Evolutionary conservation across 2,329 filamentous ascomycete genomes (phyloP), one percentile per base, ranked within the genome.

Genomic region (Fusarium pseudograminearum): DNA sequence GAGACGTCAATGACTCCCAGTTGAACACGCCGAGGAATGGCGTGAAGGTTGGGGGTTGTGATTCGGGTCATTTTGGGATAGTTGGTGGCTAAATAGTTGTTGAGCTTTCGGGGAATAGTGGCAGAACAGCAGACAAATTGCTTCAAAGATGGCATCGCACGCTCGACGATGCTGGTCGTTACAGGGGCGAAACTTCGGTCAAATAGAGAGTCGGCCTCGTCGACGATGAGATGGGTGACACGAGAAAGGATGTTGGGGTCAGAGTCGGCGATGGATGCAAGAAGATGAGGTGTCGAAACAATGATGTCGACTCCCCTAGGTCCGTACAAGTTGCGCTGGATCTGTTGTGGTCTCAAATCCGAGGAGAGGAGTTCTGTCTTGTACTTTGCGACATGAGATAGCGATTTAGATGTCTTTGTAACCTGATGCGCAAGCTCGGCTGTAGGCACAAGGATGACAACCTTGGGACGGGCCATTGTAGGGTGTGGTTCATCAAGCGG

Each of bases 171-270:
- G 57, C 88, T 87, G 14, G 89, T 91, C 0, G 96, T 98, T 26
- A 91, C 90, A 2, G 93, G 90, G 6, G 92, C 87, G 82, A 99
- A 99, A 62, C 93, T 97, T 61, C 94, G 92, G 81, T 99, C 97
- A 72, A 99, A 88, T 12, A 99, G 88, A 6, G 94, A 98, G 80
- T 99, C 96, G 2, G 97, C 97, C 83, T 99, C 97, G 77, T 99
- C 97, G 50, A 97, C 86, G 62, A 99, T 87, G 14, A 99, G 86
- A 77, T 98, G 93, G 3, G 89, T 90, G 61, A 98, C 94, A 15
- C 93, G 91, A n/a, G 93, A 94, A 36, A 99, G 88, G 65, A 99
- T 90, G 75, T 97, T 95, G 14, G 96, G 96, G 71, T 98, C 94
- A 22, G 90, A 91, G 70, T 97, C 90, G 15, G 93, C 93, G 76